These are phyloP conservation scores for Penicillium sclerotiorum DNA, from an alignment of 2,329 filamentous ascomycete genomes.

Conservation along the genomic window DNA sequence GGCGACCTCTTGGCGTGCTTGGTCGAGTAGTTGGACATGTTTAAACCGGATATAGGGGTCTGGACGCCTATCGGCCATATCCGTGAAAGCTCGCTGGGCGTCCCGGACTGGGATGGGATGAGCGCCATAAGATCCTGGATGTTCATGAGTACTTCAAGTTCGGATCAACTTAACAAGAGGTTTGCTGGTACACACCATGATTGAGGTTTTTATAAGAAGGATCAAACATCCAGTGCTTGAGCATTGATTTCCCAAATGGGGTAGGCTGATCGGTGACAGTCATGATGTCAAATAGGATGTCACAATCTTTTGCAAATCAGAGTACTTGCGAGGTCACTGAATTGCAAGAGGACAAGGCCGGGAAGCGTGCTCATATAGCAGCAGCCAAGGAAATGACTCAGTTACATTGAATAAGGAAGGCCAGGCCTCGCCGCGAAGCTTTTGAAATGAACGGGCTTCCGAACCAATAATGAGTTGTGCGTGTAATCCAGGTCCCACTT, in stretches of 20 bases:
- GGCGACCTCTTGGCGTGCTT: conserved; percentile 66
- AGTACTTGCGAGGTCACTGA: too few species aligned
- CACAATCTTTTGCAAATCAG: background rate
- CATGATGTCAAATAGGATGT: conserved; percentile 6
- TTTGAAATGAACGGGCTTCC: too few species aligned
- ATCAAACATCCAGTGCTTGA: conserved; percentile 70
- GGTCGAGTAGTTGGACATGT: conserved; percentile 64
- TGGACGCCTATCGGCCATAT: conserved; percentile 66
- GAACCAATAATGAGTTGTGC: background rate
- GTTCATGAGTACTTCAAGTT: background rate
- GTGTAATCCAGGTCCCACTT: conserved; percentile 1
- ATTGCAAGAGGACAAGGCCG: too few species aligned
- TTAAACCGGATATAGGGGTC: conserved; percentile 76
- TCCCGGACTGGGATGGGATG: conserved; percentile 66
- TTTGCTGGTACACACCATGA: conserved; percentile 61
- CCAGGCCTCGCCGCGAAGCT: too few species aligned
- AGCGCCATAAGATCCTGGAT: conserved; percentile 71
- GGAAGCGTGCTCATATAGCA: too few species aligned
- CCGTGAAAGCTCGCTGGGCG: conserved; percentile 66
- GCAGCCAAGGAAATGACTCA: too few species aligned
- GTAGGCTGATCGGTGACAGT: conserved; percentile 18
- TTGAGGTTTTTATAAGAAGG: conserved; percentile 73
- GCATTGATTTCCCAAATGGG: conserved; percentile 57
- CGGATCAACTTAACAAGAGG: background rate
- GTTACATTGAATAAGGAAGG: too few species aligned